Percentiles rank a stretch among this genome's conserved stretches.
These are phyloP conservation scores for Neurospora pannonica DNA, from an alignment of 495 filamentous ascomycete species.

Conservation along the genomic window DNA sequence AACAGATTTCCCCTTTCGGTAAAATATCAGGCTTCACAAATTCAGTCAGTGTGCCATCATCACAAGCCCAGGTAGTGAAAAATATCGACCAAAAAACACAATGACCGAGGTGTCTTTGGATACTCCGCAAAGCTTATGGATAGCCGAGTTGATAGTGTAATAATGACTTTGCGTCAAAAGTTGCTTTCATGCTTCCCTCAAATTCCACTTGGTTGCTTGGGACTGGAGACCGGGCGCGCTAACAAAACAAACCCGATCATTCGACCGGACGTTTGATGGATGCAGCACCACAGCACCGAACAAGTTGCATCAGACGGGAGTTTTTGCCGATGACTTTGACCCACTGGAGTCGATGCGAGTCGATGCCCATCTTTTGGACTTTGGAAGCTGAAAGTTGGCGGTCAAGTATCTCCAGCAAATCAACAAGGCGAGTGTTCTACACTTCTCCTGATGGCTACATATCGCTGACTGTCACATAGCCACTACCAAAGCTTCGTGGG, in stretches of 20 bases:
- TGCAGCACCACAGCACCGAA: neutral
- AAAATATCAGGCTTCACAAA: neutral
- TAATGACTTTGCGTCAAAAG: neutral
- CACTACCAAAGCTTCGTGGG: neutral
- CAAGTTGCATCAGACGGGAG: neutral
- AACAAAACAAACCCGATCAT: neutral
- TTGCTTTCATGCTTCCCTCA: neutral
- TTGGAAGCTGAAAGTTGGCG: neutral
- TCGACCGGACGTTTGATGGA: neutral
- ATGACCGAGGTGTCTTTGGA: neutral
- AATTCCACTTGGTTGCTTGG: neutral
- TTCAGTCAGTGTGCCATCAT: neutral
- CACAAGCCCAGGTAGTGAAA: neutral
- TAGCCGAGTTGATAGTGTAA: neutral
- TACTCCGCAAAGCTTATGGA: neutral
- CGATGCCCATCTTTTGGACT: neutral
- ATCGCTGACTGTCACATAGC: neutral
- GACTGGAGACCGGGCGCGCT: neutral
- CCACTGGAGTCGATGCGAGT: neutral
- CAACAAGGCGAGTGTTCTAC: neutral
- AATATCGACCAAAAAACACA: neutral
- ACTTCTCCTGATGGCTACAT: neutral
- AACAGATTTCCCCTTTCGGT: neutral
- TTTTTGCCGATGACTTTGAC: neutral
- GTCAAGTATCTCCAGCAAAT: neutral